Conservation (phyloP, 2,329 filamentous ascomycete species). For the Epichloe elymi region DNA sequence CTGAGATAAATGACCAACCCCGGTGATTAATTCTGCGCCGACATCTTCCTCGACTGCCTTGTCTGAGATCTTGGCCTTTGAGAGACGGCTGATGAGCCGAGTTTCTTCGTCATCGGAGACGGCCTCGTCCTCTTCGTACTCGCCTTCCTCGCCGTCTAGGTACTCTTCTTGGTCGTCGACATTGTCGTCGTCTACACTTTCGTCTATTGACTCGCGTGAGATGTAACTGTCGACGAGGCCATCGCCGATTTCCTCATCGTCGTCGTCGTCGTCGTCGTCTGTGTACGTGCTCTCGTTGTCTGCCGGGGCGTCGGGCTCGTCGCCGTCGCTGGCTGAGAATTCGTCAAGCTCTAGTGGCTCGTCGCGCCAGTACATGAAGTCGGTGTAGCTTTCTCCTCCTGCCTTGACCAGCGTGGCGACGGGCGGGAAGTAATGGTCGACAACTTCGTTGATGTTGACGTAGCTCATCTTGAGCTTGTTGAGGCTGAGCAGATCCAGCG, state of each 20-base stretch:
- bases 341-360: slow-evolving; percentile 72
- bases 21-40: slow-evolving; percentile 45
- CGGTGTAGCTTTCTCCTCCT: slow-evolving; percentile 88
- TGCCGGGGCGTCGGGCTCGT: slow-evolving; percentile 37
- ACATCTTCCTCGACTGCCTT: slow-evolving; percentile 28
- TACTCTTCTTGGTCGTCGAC: slow-evolving; percentile 26
- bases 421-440: slow-evolving; percentile 96
- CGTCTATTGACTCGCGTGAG: slow-evolving; percentile 35
- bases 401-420: slow-evolving; percentile 75
- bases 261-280: slow-evolving; percentile 28
- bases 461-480: slow-evolving; percentile 97
- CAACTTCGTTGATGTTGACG: slow-evolving; percentile 90
- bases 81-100: slow-evolving; percentile 6
- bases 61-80: slow-evolving; percentile 4
- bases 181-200: slow-evolving; percentile 25
- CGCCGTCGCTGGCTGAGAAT: slow-evolving; percentile 69
- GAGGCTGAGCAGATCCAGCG: slow-evolving; percentile 73
- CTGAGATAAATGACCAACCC: slow-evolving; percentile 37
- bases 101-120: slow-evolving; percentile 11
- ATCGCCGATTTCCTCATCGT: slow-evolving; percentile 25
- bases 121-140: slow-evolving; percentile 28
- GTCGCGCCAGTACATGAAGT: slow-evolving; percentile 95
- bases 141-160: slow-evolving; percentile 21
- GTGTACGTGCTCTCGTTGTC: slow-evolving; percentile 31
- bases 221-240: slow-evolving; percentile 44